Evolutionary conservation across 495 filamentous ascomycete species (phyloP).

Genomic region (Penicillium silybi): DNA sequence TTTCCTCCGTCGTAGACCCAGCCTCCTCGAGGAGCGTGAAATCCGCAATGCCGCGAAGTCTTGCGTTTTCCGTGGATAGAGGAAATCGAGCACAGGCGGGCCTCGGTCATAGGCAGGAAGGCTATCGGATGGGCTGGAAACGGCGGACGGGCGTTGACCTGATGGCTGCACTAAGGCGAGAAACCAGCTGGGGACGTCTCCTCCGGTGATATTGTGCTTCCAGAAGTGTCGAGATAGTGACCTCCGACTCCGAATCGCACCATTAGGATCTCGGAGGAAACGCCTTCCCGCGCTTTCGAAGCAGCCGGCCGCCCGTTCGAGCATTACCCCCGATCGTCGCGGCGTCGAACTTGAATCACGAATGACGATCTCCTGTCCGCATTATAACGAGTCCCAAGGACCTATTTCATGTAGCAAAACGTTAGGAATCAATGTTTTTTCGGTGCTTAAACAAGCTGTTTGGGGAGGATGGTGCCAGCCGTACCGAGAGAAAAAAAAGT

Average conservation of each 20-base stretch:
- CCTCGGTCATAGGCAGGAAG: conserved; percentile 15
- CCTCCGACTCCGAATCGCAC: conserved; percentile 52
- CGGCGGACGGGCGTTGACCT: conserved; percentile 15
- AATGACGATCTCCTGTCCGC: conserved; percentile 13
- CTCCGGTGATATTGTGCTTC: conserved; percentile 56
- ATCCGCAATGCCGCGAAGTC: conserved; percentile 19
- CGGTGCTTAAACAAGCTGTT: conserved; percentile 14
- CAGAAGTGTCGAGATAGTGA: conserved; percentile 63
- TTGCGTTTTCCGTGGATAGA: conserved; percentile 34
- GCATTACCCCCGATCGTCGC: conserved; percentile 63
- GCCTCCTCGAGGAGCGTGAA: conserved; percentile 21
- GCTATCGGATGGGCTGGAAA: conserved; percentile 7
- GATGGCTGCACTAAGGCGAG: conserved; percentile 29
- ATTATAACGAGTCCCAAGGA: conserved; percentile 24
- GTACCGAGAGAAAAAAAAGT: conserved; percentile 17
- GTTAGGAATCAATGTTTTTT: conserved; percentile 10
- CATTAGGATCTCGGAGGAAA: conserved; percentile 56
- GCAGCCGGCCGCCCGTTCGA: conserved; percentile 76
- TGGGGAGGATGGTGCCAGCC: conserved; percentile 11
- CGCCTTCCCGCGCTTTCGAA: conserved; percentile 72
- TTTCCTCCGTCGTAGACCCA: conserved; percentile 29
- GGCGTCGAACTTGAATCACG: conserved; percentile 33
- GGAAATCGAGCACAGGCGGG: conserved; percentile 37
- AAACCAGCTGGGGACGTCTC: conserved; percentile 53
- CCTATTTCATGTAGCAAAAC: neutral